Percentiles rank a stretch among this genome's conserved stretches.
Conservation (phyloP, 257 asterid species). For the Ocimum tenuiflorum region DNA sequence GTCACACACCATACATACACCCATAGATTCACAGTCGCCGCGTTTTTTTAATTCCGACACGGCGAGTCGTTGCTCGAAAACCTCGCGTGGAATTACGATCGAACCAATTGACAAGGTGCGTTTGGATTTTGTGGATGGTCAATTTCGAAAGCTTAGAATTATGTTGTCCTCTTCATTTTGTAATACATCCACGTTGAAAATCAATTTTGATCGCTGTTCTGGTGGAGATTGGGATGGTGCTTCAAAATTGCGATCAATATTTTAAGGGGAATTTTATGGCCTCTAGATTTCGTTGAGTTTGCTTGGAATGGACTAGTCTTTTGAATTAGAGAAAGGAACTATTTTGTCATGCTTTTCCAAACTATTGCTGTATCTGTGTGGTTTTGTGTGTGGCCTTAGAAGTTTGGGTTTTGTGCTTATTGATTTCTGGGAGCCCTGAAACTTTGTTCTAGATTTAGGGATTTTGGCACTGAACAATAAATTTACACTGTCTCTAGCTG, state of each 20-base stretch:
- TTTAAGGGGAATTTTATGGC: not conserved
- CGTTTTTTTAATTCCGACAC: not conserved
- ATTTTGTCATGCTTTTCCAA: not conserved
- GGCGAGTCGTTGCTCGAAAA: constrained; percentile 22
- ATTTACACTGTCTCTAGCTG: constrained; percentile 1
- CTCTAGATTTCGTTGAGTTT: constrained; percentile 3
- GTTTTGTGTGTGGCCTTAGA: not conserved
- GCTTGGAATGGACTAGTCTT: constrained; percentile 1
- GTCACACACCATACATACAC: not conserved
- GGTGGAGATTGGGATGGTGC: not conserved
- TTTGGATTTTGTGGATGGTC: not conserved
- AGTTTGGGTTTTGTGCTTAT: not conserved
- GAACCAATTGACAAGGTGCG: constrained; percentile 13
- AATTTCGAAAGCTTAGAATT: not conserved
- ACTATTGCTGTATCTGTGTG: not conserved
- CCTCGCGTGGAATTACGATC: constrained; percentile 11
- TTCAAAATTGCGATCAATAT: not conserved
- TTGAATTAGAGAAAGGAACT: not conserved
- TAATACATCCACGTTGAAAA: not conserved
- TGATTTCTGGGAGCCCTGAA: not conserved
- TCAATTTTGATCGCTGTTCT: constrained; percentile 13
- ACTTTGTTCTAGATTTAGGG: not conserved
- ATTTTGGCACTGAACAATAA: not conserved
- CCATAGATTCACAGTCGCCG: constrained; percentile 13
- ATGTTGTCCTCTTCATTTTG: not conserved